Base-by-base conservation (phyloP, 768 basidiomycete genomes). In the Leccinum fibrillosum region DNA sequence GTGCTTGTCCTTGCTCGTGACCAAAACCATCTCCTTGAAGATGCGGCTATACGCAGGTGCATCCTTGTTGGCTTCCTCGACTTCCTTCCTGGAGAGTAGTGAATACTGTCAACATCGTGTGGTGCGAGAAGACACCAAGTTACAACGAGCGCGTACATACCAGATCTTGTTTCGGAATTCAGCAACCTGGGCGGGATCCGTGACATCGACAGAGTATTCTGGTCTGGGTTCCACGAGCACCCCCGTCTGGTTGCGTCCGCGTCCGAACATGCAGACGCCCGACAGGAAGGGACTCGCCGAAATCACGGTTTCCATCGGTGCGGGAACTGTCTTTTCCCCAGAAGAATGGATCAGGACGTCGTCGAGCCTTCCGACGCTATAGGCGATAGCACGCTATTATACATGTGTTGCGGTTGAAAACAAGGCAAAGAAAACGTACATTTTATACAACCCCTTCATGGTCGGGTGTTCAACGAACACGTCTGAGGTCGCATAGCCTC, bases 11-110 rank as follows among this genome's bases (percentile, higher is more conserved):
- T 75, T 62, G 3, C 71, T 66, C 0, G 80, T 72, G 15, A 82
- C 64, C 28, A 82, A 45, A 37, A 84, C 78, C 79, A 83, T 80
- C 62, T 84, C 78, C 60, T 78, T 79, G 67, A 78, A 80, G 12
- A 81, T 72, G n/a, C 75, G 69, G 54, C 77, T 78, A 49, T 75
- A 79, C 0, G 71, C 56, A 0, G 80, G 79, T 0, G 75, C 73
- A 1, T 64, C 63, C 19, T 59, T 65, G 61, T 81, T 82, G 3
- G 78, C 79, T 30, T 78, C 73, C 21, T 78, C 78, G 2, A 80
- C 72, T 11, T 67, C 59, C 2, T 67, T 70, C 75, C 75, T 80
- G 53, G 9, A 1, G 9, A 17, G 6, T 15, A 25, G 7, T 7
- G 3, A 5, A 17, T 6, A 7, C 13, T 13, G 21, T 50, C 25